Conservation (phyloP, 2,329 filamentous ascomycete genomes). For the Epichloe brachyelytri region DNA sequence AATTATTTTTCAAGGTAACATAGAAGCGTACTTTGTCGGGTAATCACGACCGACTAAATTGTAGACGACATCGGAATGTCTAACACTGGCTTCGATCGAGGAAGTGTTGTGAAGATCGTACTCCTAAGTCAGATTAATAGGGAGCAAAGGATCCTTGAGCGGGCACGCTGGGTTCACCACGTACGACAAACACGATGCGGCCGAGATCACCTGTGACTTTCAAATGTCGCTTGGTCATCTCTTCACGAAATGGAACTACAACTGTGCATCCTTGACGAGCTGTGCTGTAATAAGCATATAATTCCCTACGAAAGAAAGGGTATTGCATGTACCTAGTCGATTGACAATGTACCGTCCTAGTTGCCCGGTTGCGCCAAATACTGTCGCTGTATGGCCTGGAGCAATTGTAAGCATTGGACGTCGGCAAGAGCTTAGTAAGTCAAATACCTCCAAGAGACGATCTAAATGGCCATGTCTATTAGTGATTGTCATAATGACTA, state of each 20-base stretch:
- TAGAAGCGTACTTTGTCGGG: constrained; percentile 71
- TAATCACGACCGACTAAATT: constrained; percentile 92
- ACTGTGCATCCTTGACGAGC: constrained; percentile 91
- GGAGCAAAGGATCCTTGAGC: background rate
- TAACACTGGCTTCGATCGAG: constrained; percentile 91
- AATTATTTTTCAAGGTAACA: background rate
- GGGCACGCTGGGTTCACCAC: constrained; percentile 11
- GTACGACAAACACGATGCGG: constrained; percentile 71
- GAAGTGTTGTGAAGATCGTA: constrained; percentile 88
- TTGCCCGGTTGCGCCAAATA: constrained; percentile 95
- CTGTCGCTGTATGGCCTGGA: constrained; percentile 84
- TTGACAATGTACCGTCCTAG: constrained; percentile 96
- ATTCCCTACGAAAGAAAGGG: too few species aligned
- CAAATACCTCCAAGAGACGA: constrained; percentile 71
- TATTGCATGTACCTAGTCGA: constrained; percentile 51
- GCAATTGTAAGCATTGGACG: constrained; percentile 14
- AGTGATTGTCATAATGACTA: constrained; percentile 8
- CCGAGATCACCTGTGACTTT: constrained; percentile 94
- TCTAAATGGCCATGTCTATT: constrained; percentile 34
- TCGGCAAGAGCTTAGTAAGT: background rate
- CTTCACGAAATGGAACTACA: constrained; percentile 85
- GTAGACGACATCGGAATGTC: constrained; percentile 95
- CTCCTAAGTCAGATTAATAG: constrained; percentile 44
- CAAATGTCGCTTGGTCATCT: constrained; percentile 94
- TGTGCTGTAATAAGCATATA: constrained; percentile 21